Evolutionary conservation across 768 basidiomycete species (phyloP).

Genomic region (Kwoniella heveanensis): DNA sequence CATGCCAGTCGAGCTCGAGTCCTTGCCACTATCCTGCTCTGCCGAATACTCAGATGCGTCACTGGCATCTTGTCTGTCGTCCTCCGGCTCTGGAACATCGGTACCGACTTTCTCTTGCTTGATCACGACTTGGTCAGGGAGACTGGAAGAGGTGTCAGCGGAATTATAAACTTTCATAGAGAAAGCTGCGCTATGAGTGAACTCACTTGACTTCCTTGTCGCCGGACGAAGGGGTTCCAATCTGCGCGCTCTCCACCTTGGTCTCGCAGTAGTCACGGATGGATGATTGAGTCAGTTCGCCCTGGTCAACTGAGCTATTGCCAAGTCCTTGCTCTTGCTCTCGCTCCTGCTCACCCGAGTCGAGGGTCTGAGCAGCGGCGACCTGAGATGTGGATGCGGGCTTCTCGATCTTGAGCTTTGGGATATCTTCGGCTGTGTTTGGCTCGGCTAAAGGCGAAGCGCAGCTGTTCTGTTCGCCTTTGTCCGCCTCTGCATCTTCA

Average conservation of each 20-base stretch:
- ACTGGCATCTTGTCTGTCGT: no score
- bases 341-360: no score
- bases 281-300: neutral
- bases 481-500: slow-evolving; percentile 8
- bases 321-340: no score
- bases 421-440: no score
- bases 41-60: no score
- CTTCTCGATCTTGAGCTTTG: no score
- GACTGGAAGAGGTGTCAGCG: neutral
- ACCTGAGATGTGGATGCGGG: no score
- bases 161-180: neutral
- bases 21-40: no score
- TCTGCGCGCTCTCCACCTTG: neutral
- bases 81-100: neutral
- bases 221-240: neutral
- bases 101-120: neutral
- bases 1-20: no score
- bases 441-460: no score
- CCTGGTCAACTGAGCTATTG: no score
- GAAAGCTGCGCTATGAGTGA: neutral
- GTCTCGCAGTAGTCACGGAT: neutral
- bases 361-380: no score
- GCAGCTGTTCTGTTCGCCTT: neutral
- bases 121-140: neutral
- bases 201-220: neutral